Evolutionary conservation across 768 basidiomycete genomes (phyloP).

Genomic region (Lentinula detonsa): DNA sequence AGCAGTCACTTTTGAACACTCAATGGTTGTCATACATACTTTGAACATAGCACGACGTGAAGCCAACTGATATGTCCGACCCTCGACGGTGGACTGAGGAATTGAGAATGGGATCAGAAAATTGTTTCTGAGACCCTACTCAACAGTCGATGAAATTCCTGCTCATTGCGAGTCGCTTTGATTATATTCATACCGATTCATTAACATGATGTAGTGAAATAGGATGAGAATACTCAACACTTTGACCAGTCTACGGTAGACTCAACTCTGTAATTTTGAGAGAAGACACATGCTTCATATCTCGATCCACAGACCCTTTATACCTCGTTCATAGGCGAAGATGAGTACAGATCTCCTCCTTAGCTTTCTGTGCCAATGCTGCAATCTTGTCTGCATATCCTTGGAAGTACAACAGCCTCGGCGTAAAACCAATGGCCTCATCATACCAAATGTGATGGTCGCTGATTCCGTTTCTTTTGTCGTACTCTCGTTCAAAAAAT

Average conservation of each 20-base stretch:
- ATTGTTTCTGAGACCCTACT: conserved; percentile 64
- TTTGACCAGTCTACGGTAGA: conserved; percentile 40
- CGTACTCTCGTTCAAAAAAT: neutral
- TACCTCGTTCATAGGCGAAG: neutral
- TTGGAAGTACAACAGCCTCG: neutral
- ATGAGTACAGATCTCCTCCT: neutral
- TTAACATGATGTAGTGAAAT: conserved; percentile 17
- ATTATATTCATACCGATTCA: conserved; percentile 16
- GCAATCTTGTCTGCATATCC: neutral
- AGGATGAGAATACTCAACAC: conserved; percentile 32
- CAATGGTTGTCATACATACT: neutral
- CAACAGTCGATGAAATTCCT: conserved; percentile 66
- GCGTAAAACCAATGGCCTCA: neutral
- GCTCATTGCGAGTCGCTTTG: conserved; percentile 32
- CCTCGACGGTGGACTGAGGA: neutral
- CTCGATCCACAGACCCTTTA: conserved; percentile 9
- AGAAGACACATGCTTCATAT: neutral
- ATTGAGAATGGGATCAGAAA: conserved; percentile 51
- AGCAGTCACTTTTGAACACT: conserved; percentile 12
- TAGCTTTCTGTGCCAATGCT: conserved; percentile 1
- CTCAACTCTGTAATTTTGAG: conserved; percentile 29
- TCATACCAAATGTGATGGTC: neutral
- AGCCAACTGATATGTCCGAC: neutral
- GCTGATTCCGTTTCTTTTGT: neutral
- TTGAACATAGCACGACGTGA: conserved; percentile 10